A percentile compares a stretch with the other conserved stretches of the same genome.
These are phyloP conservation scores for Pseudozyma sp. DNA, from an alignment of 1,284 basidiomycete genomes.

Conservation along the genomic window DNA sequence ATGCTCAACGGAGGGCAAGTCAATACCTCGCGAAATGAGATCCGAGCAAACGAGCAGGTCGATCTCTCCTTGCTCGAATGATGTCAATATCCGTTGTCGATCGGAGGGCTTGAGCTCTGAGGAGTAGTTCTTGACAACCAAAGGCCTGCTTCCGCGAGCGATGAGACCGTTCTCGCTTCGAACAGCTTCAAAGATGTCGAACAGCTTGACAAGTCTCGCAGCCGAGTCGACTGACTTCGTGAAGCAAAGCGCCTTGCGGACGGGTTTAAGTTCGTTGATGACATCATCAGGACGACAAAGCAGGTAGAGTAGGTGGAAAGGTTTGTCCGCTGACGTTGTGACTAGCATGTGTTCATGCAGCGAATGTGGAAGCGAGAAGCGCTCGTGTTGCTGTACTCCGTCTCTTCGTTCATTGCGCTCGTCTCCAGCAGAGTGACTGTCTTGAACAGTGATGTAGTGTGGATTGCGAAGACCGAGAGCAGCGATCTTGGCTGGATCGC, in stretches of 20 bases:
- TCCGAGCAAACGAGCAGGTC: slow-evolving; percentile 93
- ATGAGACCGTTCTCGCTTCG: slow-evolving; percentile 30
- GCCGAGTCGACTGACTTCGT: slow-evolving; percentile 96
- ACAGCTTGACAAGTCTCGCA: slow-evolving; percentile 80
- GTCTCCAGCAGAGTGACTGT: slow-evolving; percentile 59
- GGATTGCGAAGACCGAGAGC: slow-evolving; percentile 83
- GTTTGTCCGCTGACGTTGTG: slow-evolving; percentile 83
- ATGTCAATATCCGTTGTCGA: slow-evolving; percentile 80
- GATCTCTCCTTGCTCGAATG: slow-evolving; percentile 83
- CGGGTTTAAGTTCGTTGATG: neutral
- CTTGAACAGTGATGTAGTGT: slow-evolving; percentile 86
- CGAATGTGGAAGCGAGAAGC: slow-evolving; percentile 59
- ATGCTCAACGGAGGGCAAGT: slow-evolving; percentile 88
- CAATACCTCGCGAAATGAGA: slow-evolving; percentile 94
- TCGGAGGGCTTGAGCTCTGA: slow-evolving; percentile 83
- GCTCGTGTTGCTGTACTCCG: slow-evolving; percentile 48
- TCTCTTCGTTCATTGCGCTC: slow-evolving; percentile 34
- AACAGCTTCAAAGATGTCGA: slow-evolving; percentile 80
- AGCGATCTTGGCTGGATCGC: slow-evolving; percentile 90
- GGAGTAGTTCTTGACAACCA: slow-evolving; percentile 75
- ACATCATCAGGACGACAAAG: slow-evolving; percentile 72
- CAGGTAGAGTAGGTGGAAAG: slow-evolving; percentile 88
- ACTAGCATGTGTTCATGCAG: slow-evolving; percentile 78
- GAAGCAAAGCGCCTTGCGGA: slow-evolving; percentile 86
- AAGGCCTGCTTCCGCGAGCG: slow-evolving; percentile 67